Percentiles rank a stretch among this genome's conserved stretches.
phyloP scores from a whole-genome alignment of 2,329 filamentous ascomycete species.

The Plenodomus tracheiphilus region DNA sequence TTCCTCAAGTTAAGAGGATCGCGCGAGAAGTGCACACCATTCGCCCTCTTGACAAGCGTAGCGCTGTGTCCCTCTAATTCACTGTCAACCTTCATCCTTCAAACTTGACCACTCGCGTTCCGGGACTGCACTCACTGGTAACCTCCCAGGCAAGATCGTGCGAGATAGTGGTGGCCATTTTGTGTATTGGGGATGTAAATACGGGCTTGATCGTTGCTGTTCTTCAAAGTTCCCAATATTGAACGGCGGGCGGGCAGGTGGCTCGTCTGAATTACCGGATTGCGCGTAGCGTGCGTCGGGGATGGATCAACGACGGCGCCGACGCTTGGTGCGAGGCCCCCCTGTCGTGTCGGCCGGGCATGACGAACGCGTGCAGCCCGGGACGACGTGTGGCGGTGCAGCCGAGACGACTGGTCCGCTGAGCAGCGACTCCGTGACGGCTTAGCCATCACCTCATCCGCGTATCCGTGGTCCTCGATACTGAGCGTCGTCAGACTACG shows the following conservation, averaged over 20 bases:
- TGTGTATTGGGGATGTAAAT: constrained; percentile 35
- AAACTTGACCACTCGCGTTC: neutral
- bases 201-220: constrained; percentile 26
- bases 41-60: constrained; percentile 89
- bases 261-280: constrained; percentile 34
- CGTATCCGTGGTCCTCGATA: neutral
- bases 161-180: constrained; percentile 68
- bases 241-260: constrained; percentile 14
- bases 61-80: constrained; percentile 78
- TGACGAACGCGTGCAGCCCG: neutral
- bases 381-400: constrained; percentile 11
- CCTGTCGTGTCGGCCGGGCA: neutral
- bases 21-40: constrained; percentile 86
- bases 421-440: constrained; percentile 4
- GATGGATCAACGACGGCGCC: constrained; percentile 25
- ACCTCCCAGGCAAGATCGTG: constrained; percentile 93
- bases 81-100: constrained; percentile 15
- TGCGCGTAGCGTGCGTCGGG: constrained; percentile 24
- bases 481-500: constrained; percentile 8
- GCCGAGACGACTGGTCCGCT: constrained; percentile 15
- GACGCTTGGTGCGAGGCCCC: constrained; percentile 3
- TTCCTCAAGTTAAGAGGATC: constrained; percentile 94
- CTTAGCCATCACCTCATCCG: constrained; percentile 8
- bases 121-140: constrained; percentile 71
- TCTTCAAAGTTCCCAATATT: constrained; percentile 25